Conservation (phyloP, 1,284 basidiomycete genomes). For the Apiotrichum montevideense region DNA sequence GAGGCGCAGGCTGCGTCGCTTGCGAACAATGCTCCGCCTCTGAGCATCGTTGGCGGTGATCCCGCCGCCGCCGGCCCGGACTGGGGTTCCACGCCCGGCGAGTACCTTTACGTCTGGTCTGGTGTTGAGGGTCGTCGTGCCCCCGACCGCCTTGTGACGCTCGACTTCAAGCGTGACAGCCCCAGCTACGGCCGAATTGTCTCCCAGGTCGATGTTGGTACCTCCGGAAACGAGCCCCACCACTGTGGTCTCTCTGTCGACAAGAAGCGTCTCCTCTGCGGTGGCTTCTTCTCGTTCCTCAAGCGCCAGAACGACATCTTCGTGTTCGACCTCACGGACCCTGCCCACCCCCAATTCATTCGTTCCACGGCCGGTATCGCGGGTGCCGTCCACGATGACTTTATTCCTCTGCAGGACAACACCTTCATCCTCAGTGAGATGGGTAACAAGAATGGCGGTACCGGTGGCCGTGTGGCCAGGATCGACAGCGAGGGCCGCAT, state of each 20-base stretch:
- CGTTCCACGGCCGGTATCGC: background rate
- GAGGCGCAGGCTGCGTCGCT: background rate
- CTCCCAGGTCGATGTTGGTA: conserved; percentile 4
- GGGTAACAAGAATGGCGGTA: conserved; percentile 7
- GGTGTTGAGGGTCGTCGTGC: conserved; percentile 9
- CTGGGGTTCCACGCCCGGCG: background rate
- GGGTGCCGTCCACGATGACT: conserved; percentile 14
- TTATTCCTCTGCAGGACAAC: conserved; percentile 8
- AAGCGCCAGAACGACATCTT: conserved; percentile 11
- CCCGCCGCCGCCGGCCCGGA: background rate
- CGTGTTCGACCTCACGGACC: conserved; percentile 11
- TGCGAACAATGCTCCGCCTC: background rate
- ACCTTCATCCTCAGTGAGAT: conserved; percentile 15
- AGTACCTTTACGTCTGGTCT: conserved; percentile 16
- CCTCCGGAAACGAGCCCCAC: conserved; percentile 12
- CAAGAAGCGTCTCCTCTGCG: conserved; percentile 7
- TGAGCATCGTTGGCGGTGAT: background rate
- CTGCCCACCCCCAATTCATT: background rate
- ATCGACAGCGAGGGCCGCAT: conserved; percentile 10
- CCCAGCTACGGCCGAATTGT: conserved; percentile 10
- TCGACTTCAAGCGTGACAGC: conserved; percentile 12
- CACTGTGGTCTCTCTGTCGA: conserved; percentile 12
- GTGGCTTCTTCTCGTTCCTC: conserved; percentile 14
- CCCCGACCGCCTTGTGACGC: conserved; percentile 12
- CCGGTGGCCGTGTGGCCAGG: conserved; percentile 8